These are phyloP conservation scores for grape (Vitis vinifera) DNA, from an alignment of 164 flowering plant species.

Conservation along the genomic window DNA sequence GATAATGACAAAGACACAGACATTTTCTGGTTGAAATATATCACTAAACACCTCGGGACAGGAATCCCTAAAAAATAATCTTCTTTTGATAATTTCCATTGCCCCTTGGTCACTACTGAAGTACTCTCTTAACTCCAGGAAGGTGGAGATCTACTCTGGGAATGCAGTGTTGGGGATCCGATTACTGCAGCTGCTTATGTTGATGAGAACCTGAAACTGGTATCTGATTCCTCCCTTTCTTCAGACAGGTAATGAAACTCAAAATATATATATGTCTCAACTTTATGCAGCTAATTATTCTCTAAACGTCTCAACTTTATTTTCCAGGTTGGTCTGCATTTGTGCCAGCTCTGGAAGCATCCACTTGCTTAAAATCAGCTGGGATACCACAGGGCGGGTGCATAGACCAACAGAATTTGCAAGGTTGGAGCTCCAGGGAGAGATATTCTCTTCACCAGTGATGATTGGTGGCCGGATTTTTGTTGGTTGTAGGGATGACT, in stretches of 20 bases:
- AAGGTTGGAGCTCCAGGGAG: conserved; percentile 56
- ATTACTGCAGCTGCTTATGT: conserved; percentile 85
- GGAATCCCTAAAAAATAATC: background rate
- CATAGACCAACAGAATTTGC: conserved; percentile 45
- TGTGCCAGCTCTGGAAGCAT: conserved; percentile 80
- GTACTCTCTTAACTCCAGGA: conserved; percentile 35
- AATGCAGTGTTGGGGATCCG: conserved; percentile 65
- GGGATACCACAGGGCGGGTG: conserved; percentile 13
- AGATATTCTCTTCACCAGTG: conserved; percentile 83
- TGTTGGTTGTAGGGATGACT: conserved; percentile 91
- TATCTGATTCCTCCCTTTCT: conserved; percentile 30
- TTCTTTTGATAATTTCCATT: background rate
- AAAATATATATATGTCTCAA: background rate
- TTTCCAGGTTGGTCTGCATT: conserved; percentile 69
- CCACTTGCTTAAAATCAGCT: conserved; percentile 41
- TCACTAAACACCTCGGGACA: background rate
- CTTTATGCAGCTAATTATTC: background rate
- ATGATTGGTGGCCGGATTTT: conserved; percentile 87
- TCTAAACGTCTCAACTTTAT: background rate
- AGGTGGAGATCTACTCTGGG: conserved; percentile 66
- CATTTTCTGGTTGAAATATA: background rate
- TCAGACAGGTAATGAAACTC: conserved; percentile 52
- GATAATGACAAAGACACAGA: no score
- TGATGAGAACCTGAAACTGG: conserved; percentile 61
- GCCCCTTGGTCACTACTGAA: background rate